Conservation (phyloP, 139 green algal species). For the Raphidocelis subcapitata region DNA sequence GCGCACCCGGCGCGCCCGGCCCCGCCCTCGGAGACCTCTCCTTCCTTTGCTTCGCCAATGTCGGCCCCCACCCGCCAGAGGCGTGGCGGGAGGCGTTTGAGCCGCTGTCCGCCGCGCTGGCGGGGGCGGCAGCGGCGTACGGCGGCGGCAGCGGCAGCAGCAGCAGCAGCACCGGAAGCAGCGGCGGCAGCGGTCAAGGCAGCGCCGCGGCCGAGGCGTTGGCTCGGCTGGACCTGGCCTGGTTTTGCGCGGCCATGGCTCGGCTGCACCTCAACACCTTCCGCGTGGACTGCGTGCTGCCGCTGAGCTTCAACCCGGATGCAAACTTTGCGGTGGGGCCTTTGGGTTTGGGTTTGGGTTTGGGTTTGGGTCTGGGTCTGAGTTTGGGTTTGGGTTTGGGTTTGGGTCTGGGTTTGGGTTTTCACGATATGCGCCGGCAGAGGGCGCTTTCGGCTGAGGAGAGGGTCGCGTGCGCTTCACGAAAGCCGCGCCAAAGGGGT, state of each 20-base stretch:
- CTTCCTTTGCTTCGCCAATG: slow-evolving; percentile 55
- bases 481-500: too few relatives aligned
- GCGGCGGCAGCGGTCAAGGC: not conserved
- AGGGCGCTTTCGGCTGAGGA: too few relatives aligned
- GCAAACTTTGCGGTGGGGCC: too few relatives aligned
- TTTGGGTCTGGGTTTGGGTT: too few relatives aligned
- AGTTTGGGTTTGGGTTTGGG: too few relatives aligned
- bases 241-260: not conserved
- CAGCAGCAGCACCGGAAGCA: not conserved
- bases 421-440: too few relatives aligned
- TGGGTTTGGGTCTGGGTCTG: too few relatives aligned
- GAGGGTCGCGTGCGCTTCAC: too few relatives aligned
- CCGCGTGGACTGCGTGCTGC: slow-evolving; percentile 24
- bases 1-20: too few relatives aligned
- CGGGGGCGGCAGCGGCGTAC: not conserved
- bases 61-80: slow-evolving; percentile 27
- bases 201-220: not conserved
- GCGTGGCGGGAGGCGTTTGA: slow-evolving; percentile 40
- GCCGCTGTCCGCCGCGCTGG: slow-evolving; percentile 34
- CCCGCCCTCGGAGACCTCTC: slow-evolving; percentile 19
- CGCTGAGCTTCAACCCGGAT: slow-evolving; percentile 7
- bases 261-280: slow-evolving; percentile 58
- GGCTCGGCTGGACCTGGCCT: not conserved
- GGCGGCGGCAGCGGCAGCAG: slow-evolving; percentile 1
- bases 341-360: too few relatives aligned